phyloP scores from a whole-genome alignment of 2,329 filamentous ascomycete species.

The Leptographium flavum region DNA sequence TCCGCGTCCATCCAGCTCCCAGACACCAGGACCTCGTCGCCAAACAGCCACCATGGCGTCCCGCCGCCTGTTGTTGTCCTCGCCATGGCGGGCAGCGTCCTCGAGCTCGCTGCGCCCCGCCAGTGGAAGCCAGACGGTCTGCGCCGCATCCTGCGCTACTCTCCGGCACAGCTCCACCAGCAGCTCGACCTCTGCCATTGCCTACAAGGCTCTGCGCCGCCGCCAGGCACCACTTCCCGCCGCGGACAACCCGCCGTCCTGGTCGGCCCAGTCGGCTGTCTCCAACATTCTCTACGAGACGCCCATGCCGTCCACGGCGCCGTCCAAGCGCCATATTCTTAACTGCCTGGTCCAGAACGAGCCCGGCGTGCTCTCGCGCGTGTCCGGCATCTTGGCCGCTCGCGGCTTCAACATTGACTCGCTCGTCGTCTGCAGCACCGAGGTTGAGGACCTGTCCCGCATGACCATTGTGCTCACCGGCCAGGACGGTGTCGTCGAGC shows the following conservation, averaged over 20 bases:
- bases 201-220: slow-evolving; percentile 93
- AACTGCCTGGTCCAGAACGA: slow-evolving; percentile 99
- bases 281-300: slow-evolving; percentile 99
- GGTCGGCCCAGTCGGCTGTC: slow-evolving; percentile 88
- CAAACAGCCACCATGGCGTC: slow-evolving; percentile 5
- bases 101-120: slow-evolving; percentile 5
- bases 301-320: slow-evolving; percentile 65
- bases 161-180: slow-evolving; percentile 29
- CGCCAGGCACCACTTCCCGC: slow-evolving; percentile 76
- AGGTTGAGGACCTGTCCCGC: slow-evolving; percentile 88
- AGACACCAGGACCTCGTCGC: too few species aligned
- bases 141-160: slow-evolving; percentile 13
- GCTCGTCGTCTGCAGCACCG: slow-evolving; percentile 92
- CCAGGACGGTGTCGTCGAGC: slow-evolving; percentile 93
- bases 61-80: slow-evolving; percentile 6
- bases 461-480: slow-evolving; percentile 98
- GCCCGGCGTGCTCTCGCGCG: slow-evolving; percentile 88
- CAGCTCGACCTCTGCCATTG: slow-evolving; percentile 81
- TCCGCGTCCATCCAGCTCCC: neutral
- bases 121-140: slow-evolving; percentile 12
- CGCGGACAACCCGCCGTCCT: slow-evolving; percentile 58
- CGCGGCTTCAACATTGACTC: slow-evolving; percentile 99
- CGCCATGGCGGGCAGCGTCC: slow-evolving; percentile 13
- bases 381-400: slow-evolving; percentile 90
- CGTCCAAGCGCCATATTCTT: slow-evolving; percentile 87